Evolutionary conservation across 2,329 filamentous ascomycete genomes (phyloP), one percentile per base, ranked within the genome.

Genomic region (Cryphonectria radicalis): DNA sequence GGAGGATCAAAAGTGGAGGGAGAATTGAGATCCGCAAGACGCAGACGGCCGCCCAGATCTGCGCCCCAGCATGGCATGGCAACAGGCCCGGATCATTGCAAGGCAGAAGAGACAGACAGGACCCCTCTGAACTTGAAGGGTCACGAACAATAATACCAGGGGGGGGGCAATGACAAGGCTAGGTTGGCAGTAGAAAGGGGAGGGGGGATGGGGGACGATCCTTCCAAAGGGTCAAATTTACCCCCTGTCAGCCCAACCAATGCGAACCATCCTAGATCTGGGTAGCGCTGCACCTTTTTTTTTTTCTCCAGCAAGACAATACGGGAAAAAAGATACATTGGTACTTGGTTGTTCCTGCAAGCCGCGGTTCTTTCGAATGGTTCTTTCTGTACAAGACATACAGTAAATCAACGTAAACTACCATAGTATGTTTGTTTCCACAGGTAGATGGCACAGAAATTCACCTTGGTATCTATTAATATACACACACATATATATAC

Each of bases 11-110:
- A 63, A 62, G 64, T 63, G 64, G 69, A 70, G 69, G 66, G 50
- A 32, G 63, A 43, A 67, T 67, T 63, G 64, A 66, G 69, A 70
- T 67, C 55, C 64, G 55, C 69, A 53, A 40, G 63, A 66, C 32
- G 63, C 43, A 55, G 53, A 55, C 55, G 25, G 11, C 53, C 50
- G n/a, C 53, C 53, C 53, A 55, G 53, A 55, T 28, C 53, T 32
- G 5, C 25, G 46, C 53, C 55, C 59, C 55, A 53, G n/a, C 17
- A 63, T 35, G 14, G 19, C 46, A 42, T 35, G 14, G 19, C 46
- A 42, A 8, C 68, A 70, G 68, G 63, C 59, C 66, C 68, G 55
- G 63, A 46, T n/a, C 57, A 46, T 70, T 46, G 50, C 53, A 70
- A 55, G 35, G 25, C 28, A 14, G 19, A 60, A 22, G 8, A 59